These are phyloP conservation scores for Puccinia horiana DNA, from an alignment of 1,284 basidiomycete species.

Conservation along the genomic window DNA sequence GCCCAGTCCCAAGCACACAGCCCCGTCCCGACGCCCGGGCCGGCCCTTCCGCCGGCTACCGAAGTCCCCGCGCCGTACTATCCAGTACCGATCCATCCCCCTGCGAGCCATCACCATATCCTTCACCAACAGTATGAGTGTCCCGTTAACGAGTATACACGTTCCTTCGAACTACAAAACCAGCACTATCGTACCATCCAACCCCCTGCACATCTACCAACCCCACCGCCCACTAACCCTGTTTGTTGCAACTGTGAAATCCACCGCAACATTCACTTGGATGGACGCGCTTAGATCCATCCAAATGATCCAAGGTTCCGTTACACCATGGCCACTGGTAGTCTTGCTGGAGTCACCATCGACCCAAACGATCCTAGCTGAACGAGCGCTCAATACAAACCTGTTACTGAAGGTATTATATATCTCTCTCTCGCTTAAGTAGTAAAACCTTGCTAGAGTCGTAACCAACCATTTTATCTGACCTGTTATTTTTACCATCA, in stretches of 20 bases:
- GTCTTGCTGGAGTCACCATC: too few relatives aligned
- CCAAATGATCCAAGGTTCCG: neutral
- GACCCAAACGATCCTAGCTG: too few relatives aligned
- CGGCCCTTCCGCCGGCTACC: neutral
- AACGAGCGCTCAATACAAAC: too few relatives aligned
- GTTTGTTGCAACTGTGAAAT: neutral
- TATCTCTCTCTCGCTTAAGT: too few relatives aligned
- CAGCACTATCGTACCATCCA: neutral
- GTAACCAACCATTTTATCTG: too few relatives aligned
- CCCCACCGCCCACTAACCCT: neutral
- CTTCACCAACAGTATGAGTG: neutral
- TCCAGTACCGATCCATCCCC: neutral
- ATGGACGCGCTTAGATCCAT: neutral
- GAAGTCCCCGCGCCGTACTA: neutral
- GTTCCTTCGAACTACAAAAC: neutral
- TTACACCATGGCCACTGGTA: too few relatives aligned
- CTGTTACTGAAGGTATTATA: too few relatives aligned
- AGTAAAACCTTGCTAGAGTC: too few relatives aligned
- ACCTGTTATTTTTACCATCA: too few relatives aligned
- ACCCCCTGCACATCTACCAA: neutral
- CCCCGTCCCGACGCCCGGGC: neutral
- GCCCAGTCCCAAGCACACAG: neutral
- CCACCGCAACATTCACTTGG: neutral
- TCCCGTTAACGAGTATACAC: neutral
- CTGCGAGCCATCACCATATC: neutral